Evolutionary conservation across 2,329 filamentous ascomycete species (phyloP).

Genomic region (Aureobasidium melanogenum): DNA sequence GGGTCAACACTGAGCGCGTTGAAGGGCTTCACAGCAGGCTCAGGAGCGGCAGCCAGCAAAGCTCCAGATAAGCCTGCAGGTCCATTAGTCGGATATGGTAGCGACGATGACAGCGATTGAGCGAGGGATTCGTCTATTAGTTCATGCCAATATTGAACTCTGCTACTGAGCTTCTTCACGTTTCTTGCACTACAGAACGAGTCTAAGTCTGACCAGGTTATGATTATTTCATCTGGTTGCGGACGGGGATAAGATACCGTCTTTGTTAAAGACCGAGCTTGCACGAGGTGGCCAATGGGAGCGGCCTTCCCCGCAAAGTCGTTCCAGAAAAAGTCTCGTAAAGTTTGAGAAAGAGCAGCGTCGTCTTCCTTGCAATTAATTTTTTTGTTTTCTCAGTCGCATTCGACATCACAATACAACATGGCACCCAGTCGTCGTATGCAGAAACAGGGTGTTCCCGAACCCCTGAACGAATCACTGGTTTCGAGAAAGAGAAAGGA

Average conservation of each 20-base stretch:
- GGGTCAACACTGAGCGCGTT: conserved; percentile 73
- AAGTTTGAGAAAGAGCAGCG: neutral
- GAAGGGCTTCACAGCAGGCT: conserved; percentile 42
- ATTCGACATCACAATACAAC: conserved; percentile 23
- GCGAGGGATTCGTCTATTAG: neutral
- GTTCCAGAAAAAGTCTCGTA: neutral
- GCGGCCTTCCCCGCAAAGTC: neutral
- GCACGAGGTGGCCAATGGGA: neutral
- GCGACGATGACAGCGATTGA: conserved; percentile 69
- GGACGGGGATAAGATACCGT: neutral
- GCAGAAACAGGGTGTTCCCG: conserved; percentile 88
- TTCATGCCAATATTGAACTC: neutral
- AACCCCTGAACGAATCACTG: conserved; percentile 65
- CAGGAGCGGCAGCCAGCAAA: conserved; percentile 39
- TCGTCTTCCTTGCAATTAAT: neutral
- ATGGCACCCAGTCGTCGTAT: conserved; percentile 91
- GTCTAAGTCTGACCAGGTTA: neutral
- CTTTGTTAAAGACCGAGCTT: neutral
- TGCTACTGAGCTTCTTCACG: neutral
- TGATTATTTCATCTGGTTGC: neutral
- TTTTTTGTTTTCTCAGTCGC: neutral
- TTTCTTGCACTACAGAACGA: neutral
- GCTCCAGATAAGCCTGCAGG: conserved; percentile 50
- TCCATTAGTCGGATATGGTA: conserved; percentile 80
- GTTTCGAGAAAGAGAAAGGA: conserved; percentile 80